Percentiles rank a stretch among this genome's conserved stretches.
These are phyloP conservation scores for Amanita molliuscula DNA, from an alignment of 768 basidiomycete species.

Conservation along the genomic window DNA sequence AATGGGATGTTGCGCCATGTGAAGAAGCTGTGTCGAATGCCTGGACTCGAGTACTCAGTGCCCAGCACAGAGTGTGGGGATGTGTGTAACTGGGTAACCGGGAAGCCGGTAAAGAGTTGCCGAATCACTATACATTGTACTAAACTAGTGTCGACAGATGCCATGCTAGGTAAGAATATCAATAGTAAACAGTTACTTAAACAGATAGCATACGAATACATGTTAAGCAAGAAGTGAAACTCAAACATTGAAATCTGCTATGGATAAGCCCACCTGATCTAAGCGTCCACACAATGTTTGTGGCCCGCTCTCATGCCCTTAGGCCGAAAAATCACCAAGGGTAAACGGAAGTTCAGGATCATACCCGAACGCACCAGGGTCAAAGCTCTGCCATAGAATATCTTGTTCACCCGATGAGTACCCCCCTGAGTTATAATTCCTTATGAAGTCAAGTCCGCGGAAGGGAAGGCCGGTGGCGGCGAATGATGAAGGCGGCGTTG, in stretches of 20 bases:
- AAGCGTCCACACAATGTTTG: not conserved
- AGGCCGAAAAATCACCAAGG: conserved; percentile 30
- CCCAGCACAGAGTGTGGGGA: no score
- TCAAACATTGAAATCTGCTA: not conserved
- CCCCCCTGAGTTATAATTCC: conserved; percentile 57
- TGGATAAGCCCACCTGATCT: not conserved
- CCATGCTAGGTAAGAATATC: not conserved
- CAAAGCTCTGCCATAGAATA: conserved; percentile 54
- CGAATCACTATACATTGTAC: not conserved
- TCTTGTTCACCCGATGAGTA: conserved; percentile 39
- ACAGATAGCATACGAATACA: conserved; percentile 5
- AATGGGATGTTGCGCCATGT: conserved; percentile 61
- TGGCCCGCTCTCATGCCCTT: conserved; percentile 25
- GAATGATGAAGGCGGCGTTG: conserved; percentile 53
- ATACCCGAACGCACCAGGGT: conserved; percentile 61
- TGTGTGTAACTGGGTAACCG: not conserved
- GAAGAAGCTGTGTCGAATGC: not conserved
- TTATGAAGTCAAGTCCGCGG: conserved; percentile 74
- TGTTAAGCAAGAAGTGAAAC: not conserved
- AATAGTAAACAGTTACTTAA: not conserved
- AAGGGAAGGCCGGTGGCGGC: conserved; percentile 72
- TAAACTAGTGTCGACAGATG: no score
- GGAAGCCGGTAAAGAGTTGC: not conserved
- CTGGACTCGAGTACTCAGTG: no score
- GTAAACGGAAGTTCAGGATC: conserved; percentile 75